phyloP scores from a whole-genome alignment of 2,329 filamentous ascomycete genomes.

The Alternaria tenuissima region DNA sequence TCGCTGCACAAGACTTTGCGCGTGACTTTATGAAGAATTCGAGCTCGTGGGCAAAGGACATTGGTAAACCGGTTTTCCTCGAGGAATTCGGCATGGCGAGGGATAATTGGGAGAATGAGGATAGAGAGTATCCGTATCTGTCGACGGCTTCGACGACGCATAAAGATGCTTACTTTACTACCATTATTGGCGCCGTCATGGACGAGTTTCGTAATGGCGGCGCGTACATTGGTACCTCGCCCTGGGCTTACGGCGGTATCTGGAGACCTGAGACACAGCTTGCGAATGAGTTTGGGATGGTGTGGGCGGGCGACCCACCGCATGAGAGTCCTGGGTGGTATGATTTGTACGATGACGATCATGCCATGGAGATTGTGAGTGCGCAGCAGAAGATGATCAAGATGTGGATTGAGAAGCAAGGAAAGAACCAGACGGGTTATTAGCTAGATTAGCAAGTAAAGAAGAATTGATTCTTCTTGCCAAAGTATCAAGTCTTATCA shows the following conservation, averaged over 20 bases:
- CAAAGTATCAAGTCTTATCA: neutral
- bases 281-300: slow-evolving; percentile 51
- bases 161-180: slow-evolving; percentile 51
- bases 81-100: slow-evolving; percentile 54
- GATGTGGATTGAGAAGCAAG: slow-evolving; percentile 37
- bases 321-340: slow-evolving; percentile 54
- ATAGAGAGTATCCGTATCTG: slow-evolving; percentile 49
- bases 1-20: slow-evolving; percentile 48
- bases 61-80: slow-evolving; percentile 51
- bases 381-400: slow-evolving; percentile 44
- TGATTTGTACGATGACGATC: slow-evolving; percentile 51
- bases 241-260: slow-evolving; percentile 53
- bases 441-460: neutral
- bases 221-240: slow-evolving; percentile 49
- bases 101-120: slow-evolving; percentile 51
- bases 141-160: slow-evolving; percentile 46
- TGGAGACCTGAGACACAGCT: slow-evolving; percentile 52
- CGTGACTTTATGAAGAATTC: slow-evolving; percentile 45
- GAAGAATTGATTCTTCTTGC: neutral
- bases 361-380: slow-evolving; percentile 49
- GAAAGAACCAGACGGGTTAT: slow-evolving; percentile 2
- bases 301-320: slow-evolving; percentile 53
- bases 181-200: slow-evolving; percentile 49
- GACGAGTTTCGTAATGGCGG: slow-evolving; percentile 46
- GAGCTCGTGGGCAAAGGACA: slow-evolving; percentile 46